Percentiles rank a stretch among this genome's conserved stretches.
phyloP scores from a whole-genome alignment of 192 early-diverging fungal species.

The Linderina pennispora region DNA sequence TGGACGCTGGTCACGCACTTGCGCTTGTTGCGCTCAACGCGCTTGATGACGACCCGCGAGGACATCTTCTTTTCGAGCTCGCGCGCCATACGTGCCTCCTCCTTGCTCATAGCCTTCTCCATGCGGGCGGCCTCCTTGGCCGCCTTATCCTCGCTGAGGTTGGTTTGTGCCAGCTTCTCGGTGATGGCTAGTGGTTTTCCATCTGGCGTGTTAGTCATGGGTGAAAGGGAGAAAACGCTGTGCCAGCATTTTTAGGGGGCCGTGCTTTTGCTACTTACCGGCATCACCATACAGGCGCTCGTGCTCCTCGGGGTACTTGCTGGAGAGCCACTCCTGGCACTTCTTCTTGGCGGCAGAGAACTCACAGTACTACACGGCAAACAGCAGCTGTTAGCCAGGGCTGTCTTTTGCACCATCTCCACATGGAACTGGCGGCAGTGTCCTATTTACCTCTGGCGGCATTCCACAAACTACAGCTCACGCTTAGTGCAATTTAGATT shows the following conservation, averaged over 20 bases:
- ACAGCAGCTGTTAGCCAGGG: no score
- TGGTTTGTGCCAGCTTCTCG: constrained; percentile 25
- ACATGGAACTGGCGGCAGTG: no score
- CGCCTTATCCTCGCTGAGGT: constrained; percentile 39
- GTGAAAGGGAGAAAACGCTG: no score
- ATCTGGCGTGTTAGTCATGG: no score
- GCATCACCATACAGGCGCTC: constrained; percentile 53
- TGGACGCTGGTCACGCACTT: constrained; percentile 84
- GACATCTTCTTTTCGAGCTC: constrained; percentile 72
- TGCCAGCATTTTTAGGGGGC: no score
- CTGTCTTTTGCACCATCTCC: no score
- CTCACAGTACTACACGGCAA: constrained; percentile 97
- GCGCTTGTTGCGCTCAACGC: constrained; percentile 85
- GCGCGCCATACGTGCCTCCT: constrained; percentile 69
- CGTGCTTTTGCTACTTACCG: no score
- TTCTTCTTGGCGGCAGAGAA: constrained; percentile 74
- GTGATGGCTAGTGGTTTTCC: constrained; percentile 29
- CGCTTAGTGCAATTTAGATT: no score
- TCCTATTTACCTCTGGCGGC: no score
- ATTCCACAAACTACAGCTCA: constrained; percentile 40
- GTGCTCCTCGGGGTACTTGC: constrained; percentile 53
- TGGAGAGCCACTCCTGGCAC: constrained; percentile 74
- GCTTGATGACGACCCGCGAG: constrained; percentile 74
- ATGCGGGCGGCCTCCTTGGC: constrained; percentile 45
- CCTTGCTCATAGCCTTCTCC: constrained; percentile 51